A percentile compares a stretch with the other conserved stretches of the same genome.
phyloP scores from a whole-genome alignment of 768 basidiomycete genomes.

The Pulveroboletus sp. region DNA sequence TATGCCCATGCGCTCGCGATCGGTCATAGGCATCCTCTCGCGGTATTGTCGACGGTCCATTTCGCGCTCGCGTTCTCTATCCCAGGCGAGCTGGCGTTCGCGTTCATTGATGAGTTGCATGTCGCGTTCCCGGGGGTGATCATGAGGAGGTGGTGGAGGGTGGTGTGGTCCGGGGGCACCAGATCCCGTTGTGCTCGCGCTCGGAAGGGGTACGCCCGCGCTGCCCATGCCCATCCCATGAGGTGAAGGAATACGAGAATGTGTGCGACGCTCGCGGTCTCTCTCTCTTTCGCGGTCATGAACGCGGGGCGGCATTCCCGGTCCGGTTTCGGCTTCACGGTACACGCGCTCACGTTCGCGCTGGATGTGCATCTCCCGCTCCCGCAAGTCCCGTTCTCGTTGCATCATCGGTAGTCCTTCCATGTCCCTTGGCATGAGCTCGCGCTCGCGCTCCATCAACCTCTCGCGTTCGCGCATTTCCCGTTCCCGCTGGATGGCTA shows the following conservation, averaged over 20 bases:
- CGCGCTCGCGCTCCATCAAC: constrained; percentile 23
- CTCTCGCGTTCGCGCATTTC: constrained; percentile 27
- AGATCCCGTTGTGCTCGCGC: constrained; percentile 12
- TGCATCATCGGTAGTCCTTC: constrained; percentile 19
- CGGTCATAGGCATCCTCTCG: constrained; percentile 19
- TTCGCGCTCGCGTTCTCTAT: constrained; percentile 25
- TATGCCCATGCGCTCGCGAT: constrained; percentile 22
- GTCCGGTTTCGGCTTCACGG: constrained; percentile 25
- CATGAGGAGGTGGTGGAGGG: constrained; percentile 20
- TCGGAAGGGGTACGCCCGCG: constrained; percentile 1
- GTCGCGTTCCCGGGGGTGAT: constrained; percentile 26
- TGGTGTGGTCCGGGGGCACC: constrained; percentile 21
- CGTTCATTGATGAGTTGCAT: constrained; percentile 17
- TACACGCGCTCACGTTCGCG: constrained; percentile 28
- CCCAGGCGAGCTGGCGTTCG: constrained; percentile 27
- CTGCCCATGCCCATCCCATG: constrained; percentile 13
- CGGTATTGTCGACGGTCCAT: constrained; percentile 27
- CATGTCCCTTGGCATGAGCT: constrained; percentile 20
- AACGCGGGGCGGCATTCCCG: constrained; percentile 20
- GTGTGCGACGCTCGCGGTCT: constrained; percentile 29
- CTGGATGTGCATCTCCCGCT: constrained; percentile 27
- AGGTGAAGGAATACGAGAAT: constrained; percentile 27
- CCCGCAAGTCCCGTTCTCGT: constrained; percentile 26
- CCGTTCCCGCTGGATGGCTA: constrained; percentile 24
- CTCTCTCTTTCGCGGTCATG: constrained; percentile 30